Percentiles rank a stretch among this genome's conserved stretches.
Evolutionary conservation across 371 early-diverging fungal genomes (phyloP).

Genomic region (Massospora cicadina): DNA sequence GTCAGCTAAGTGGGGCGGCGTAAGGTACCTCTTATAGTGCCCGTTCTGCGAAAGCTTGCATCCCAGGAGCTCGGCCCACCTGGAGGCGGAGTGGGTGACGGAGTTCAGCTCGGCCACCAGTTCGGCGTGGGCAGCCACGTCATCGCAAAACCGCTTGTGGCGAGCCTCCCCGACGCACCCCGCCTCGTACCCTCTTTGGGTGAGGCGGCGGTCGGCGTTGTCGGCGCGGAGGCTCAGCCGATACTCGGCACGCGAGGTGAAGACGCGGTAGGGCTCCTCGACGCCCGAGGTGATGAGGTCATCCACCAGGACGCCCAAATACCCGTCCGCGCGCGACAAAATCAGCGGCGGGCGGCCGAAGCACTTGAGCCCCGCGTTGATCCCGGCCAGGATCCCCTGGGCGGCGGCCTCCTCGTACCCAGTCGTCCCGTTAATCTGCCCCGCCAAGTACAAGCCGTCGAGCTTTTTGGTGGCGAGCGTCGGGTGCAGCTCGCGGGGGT

Average conservation of each 20-base stretch:
- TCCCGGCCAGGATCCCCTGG: conserved; percentile 65
- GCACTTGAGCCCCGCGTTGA: conserved; percentile 50
- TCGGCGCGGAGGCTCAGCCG: conserved; percentile 54
- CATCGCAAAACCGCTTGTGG: not conserved
- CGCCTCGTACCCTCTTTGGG: conserved; percentile 28
- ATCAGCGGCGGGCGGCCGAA: conserved; percentile 33
- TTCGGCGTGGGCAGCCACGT: not conserved
- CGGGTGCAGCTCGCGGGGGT: conserved; percentile 59
- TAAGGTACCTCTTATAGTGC: not conserved
- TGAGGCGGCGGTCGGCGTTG: conserved; percentile 64
- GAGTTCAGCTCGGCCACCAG: not conserved
- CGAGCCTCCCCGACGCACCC: not conserved
- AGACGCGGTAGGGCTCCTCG: conserved; percentile 69
- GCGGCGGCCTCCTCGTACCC: conserved; percentile 82
- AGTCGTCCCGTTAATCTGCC: conserved; percentile 79
- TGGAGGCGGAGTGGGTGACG: not conserved
- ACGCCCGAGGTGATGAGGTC: conserved; percentile 71
- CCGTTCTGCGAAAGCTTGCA: not conserved
- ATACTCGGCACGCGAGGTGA: conserved; percentile 72
- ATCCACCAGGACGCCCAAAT: conserved; percentile 72
- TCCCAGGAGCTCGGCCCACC: not conserved
- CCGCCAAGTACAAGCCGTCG: conserved; percentile 57
- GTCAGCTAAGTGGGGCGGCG: too few relatives aligned
- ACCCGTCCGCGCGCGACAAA: conserved; percentile 60
- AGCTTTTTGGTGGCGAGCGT: conserved; percentile 65